Percentiles rank a stretch among this genome's conserved stretches.
These are phyloP conservation scores for Ettlia oleoabundans DNA, from an alignment of 139 green algal species.

Conservation along the genomic window DNA sequence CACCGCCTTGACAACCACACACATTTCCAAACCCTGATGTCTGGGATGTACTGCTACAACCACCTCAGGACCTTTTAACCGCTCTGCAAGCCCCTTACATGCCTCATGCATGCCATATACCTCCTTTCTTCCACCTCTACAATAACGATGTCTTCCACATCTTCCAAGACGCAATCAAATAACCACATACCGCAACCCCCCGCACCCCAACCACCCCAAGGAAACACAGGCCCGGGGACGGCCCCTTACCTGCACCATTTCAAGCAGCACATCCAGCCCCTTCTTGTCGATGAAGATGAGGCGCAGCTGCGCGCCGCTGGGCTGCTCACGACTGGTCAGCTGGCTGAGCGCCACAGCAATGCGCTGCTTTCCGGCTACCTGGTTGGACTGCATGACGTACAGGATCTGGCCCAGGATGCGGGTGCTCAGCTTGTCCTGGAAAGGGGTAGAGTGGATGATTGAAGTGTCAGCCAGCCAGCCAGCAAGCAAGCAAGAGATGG, in stretches of 20 bases:
- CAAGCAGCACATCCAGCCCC: constrained; percentile 88
- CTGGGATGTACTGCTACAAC: too few species aligned
- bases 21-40: too few species aligned
- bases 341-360: constrained; percentile 84
- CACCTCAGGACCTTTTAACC: too few species aligned
- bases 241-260: constrained; percentile 68
- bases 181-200: neutral
- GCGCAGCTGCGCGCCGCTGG: constrained; percentile 63
- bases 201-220: neutral
- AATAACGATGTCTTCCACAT: too few species aligned
- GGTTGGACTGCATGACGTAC: constrained; percentile 72
- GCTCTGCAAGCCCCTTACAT: too few species aligned
- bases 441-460: neutral
- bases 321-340: constrained; percentile 62
- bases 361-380: constrained; percentile 58
- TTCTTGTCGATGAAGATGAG: constrained; percentile 78
- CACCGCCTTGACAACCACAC: too few species aligned
- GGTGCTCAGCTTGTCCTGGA: constrained; percentile 80
- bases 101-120: too few species aligned
- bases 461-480: neutral
- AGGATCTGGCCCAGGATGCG: constrained; percentile 71
- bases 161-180: neutral
- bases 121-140: too few species aligned
- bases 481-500: neutral
- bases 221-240: neutral